A percentile compares a stretch with the other conserved stretches of the same genome.
Conservation (phyloP, 2,329 filamentous ascomycete species). For the Sporothrix curviconia region DNA sequence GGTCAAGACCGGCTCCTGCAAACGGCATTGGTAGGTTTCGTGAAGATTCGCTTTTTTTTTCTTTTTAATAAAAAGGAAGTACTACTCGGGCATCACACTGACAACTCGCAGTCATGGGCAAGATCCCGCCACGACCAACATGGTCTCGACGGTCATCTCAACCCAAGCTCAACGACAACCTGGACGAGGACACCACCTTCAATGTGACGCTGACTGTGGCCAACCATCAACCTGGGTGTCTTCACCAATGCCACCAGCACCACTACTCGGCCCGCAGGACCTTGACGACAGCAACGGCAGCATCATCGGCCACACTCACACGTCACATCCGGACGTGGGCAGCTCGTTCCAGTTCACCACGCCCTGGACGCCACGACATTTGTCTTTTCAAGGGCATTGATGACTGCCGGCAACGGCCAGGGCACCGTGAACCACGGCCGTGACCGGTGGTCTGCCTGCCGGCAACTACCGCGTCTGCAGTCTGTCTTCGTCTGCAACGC, state of each 20-base stretch:
- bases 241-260: slow-evolving; percentile 56
- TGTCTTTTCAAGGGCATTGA: slow-evolving; percentile 64
- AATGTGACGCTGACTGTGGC: slow-evolving; percentile 45
- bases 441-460: slow-evolving; percentile 51
- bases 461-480: slow-evolving; percentile 61
- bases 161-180: slow-evolving; percentile 46
- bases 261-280: slow-evolving; percentile 58
- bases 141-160: slow-evolving; percentile 52
- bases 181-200: slow-evolving; percentile 44
- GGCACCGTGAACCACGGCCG: slow-evolving; percentile 47
- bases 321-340: slow-evolving; percentile 51
- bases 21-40: slow-evolving; percentile 52
- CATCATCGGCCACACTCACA: slow-evolving; percentile 57
- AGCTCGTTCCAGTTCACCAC: slow-evolving; percentile 41
- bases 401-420: slow-evolving; percentile 49
- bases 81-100: too few relatives aligned
- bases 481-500: slow-evolving; percentile 57
- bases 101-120: slow-evolving; percentile 50
- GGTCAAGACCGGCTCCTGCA: slow-evolving; percentile 53
- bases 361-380: slow-evolving; percentile 48
- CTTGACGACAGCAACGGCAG: slow-evolving; percentile 41
- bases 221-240: slow-evolving; percentile 49
- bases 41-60: too few relatives aligned
- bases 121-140: slow-evolving; percentile 46
- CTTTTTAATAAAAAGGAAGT: too few relatives aligned